Evolutionary conservation across 805 yeast species (phyloP).

Genomic region (Starmerella bombicola): DNA sequence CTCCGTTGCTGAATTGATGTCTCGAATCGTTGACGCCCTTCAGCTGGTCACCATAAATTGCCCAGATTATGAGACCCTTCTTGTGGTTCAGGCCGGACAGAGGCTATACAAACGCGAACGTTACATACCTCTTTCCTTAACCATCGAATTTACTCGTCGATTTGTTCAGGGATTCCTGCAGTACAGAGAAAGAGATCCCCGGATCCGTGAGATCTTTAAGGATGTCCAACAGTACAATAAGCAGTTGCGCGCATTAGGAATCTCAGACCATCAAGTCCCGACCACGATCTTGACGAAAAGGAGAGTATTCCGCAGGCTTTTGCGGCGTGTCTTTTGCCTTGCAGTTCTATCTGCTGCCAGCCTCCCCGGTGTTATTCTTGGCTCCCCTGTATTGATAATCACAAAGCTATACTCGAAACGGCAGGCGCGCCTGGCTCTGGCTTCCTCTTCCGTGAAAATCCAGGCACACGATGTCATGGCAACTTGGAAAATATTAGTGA

Average conservation of each 20-base stretch:
- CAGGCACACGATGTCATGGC: constrained; percentile 90
- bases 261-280: constrained; percentile 66
- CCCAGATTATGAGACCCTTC: constrained; percentile 77
- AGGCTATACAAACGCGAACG: constrained; percentile 66
- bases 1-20: constrained; percentile 61
- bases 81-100: constrained; percentile 84
- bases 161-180: constrained; percentile 70
- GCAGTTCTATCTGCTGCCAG: constrained; percentile 45
- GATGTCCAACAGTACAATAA: constrained; percentile 62
- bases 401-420: constrained; percentile 60
- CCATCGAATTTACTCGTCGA: constrained; percentile 84
- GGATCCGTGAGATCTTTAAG: constrained; percentile 45
- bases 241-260: constrained; percentile 46
- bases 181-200: constrained; percentile 52
- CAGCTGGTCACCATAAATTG: constrained; percentile 79
- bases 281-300: constrained; percentile 39
- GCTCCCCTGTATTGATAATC: constrained; percentile 75
- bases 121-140: constrained; percentile 63
- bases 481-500: constrained; percentile 88
- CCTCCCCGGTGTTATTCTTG: constrained; percentile 77
- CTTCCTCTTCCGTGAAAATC: constrained; percentile 77
- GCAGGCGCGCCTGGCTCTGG: constrained; percentile 69
- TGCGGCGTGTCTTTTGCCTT: constrained; percentile 38
- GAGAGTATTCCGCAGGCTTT: constrained; percentile 35
- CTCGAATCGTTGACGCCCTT: constrained; percentile 57